Percentiles rank a stretch among this genome's conserved stretches.
Conservation (phyloP, 305 asterid species). For the Fraxinus platypoda region DNA sequence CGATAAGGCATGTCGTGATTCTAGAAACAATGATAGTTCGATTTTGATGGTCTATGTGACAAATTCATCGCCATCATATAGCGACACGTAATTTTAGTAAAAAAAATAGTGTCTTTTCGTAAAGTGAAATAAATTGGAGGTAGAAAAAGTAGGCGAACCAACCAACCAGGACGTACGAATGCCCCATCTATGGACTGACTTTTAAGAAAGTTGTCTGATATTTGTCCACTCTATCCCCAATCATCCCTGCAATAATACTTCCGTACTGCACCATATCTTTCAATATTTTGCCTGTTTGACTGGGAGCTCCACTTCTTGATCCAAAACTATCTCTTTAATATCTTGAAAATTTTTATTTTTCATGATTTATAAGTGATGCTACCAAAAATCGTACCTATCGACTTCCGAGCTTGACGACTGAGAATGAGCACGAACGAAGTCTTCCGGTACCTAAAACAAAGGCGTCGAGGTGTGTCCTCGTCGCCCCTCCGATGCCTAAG, state of each 20-base stretch:
- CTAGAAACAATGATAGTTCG: background rate
- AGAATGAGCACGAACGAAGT: too few relatives aligned
- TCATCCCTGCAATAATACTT: background rate
- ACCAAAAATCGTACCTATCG: too few relatives aligned
- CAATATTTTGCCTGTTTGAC: conserved; percentile 12
- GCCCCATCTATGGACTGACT: background rate
- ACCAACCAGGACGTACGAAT: conserved; percentile 24
- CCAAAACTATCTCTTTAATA: background rate
- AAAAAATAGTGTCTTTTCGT: background rate
- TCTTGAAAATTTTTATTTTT: background rate
- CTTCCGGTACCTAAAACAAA: too few relatives aligned
- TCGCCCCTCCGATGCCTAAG: too few relatives aligned
- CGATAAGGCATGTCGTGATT: background rate
- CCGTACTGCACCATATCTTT: conserved; percentile 3
- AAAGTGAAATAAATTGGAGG: conserved; percentile 16
- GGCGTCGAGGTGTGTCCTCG: too few relatives aligned
- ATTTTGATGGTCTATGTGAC: background rate
- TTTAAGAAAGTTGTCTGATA: background rate
- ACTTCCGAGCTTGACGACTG: too few relatives aligned
- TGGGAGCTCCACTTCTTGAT: background rate
- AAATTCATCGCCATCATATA: background rate
- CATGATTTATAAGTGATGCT: background rate
- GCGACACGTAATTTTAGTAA: background rate
- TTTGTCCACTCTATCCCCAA: conserved; percentile 18
- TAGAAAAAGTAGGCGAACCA: conserved; percentile 21